Evolutionary conservation across 768 basidiomycete species (phyloP).

Genomic region (Dendrothele bispora): DNA sequence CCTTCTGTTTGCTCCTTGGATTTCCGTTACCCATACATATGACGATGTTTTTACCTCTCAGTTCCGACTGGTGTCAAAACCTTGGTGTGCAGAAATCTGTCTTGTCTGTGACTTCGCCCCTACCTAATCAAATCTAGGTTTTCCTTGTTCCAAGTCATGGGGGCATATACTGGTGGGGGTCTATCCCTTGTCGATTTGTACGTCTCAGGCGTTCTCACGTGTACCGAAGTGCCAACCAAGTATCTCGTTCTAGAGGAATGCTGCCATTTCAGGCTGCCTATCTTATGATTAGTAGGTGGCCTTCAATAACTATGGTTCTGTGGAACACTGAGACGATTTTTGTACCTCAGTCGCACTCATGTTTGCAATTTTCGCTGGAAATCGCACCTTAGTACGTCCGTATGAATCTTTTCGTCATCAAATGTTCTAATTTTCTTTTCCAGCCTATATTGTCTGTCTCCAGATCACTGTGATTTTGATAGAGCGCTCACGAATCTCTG

Average conservation of each 20-base stretch:
- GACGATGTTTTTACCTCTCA: slow-evolving; percentile 52
- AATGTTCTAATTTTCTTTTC: slow-evolving; percentile 1
- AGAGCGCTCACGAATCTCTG: too few relatives aligned
- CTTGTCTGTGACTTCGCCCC: background rate
- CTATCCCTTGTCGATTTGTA: slow-evolving; percentile 64
- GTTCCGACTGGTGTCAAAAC: slow-evolving; percentile 49
- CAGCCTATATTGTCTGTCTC: slow-evolving; percentile 67
- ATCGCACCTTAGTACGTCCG: slow-evolving; percentile 69
- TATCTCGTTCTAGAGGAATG: slow-evolving; percentile 50
- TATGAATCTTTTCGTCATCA: background rate
- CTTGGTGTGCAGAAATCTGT: slow-evolving; percentile 51
- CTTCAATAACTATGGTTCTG: too few relatives aligned
- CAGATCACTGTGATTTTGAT: too few relatives aligned
- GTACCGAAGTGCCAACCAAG: background rate
- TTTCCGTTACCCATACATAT: slow-evolving; percentile 43
- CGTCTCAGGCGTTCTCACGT: slow-evolving; percentile 8
- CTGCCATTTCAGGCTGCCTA: slow-evolving; percentile 69
- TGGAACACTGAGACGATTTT: too few relatives aligned
- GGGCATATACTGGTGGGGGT: slow-evolving; percentile 68
- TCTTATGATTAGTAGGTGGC: slow-evolving; percentile 53
- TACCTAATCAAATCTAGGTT: slow-evolving; percentile 30
- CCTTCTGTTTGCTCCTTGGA: slow-evolving; percentile 62
- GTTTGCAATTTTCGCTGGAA: slow-evolving; percentile 71
- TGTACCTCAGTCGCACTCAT: slow-evolving; percentile 49
- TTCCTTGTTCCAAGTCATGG: slow-evolving; percentile 44